Evolutionary conservation across 2,329 filamentous ascomycete species (phyloP).

Genomic region (Aspergillus sclerotialis): DNA sequence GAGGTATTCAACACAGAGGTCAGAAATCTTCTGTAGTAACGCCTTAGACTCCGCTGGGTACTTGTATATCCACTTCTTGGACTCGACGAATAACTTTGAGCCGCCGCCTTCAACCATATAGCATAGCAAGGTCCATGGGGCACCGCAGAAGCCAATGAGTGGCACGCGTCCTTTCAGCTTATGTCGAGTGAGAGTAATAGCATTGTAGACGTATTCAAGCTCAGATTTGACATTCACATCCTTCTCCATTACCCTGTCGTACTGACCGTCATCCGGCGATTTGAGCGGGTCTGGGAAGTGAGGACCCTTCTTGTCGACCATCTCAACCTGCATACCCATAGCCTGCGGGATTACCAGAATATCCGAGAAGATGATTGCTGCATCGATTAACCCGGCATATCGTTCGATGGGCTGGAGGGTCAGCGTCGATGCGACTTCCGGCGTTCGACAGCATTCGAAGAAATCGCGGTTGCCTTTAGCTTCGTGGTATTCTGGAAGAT

Average conservation of each 20-base stretch:
- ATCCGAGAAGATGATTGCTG: conserved; percentile 97
- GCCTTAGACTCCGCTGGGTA: conserved; percentile 73
- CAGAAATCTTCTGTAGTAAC: conserved; percentile 82
- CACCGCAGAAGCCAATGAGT: conserved; percentile 91
- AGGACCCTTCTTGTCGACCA: conserved; percentile 95
- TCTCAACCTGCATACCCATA: conserved; percentile 97
- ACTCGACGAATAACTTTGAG: conserved; percentile 87
- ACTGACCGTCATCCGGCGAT: conserved; percentile 76
- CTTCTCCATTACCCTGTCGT: conserved; percentile 65
- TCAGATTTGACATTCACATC: conserved; percentile 78
- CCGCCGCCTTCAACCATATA: conserved; percentile 99
- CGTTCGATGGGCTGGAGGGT: conserved; percentile 94
- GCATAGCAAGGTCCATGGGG: conserved; percentile 92
- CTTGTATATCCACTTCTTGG: conserved; percentile 94
- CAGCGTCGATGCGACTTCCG: conserved; percentile 85
- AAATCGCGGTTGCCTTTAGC: conserved; percentile 88
- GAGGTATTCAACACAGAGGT: conserved; percentile 90
- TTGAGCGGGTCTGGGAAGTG: conserved; percentile 83
- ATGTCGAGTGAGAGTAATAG: conserved; percentile 81
- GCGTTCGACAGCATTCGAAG: conserved; percentile 92
- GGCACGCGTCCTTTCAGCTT: conserved; percentile 86
- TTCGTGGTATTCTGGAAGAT: conserved; percentile 95
- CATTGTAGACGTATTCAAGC: conserved; percentile 91
- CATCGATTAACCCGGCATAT: conserved; percentile 83
- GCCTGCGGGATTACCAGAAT: conserved; percentile 97